These are phyloP conservation scores for Penicillium nucicola DNA, from an alignment of 495 filamentous ascomycete species.

Conservation along the genomic window DNA sequence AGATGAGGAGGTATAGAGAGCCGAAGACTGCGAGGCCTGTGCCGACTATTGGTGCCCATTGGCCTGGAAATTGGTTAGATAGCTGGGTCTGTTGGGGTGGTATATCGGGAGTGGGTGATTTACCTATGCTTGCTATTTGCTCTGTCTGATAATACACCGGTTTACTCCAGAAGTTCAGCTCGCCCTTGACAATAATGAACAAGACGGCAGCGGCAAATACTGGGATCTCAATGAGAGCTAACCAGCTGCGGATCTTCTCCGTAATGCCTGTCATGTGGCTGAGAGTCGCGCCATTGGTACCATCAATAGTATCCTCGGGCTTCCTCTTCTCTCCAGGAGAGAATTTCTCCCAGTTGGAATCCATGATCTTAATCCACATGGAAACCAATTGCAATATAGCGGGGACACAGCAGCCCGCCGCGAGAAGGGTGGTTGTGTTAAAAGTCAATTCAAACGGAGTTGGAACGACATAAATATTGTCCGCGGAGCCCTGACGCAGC, in stretches of 20 bases:
- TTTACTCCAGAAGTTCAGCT: conserved; percentile 54
- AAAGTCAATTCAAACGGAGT: conserved; percentile 48
- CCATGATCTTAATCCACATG: conserved; percentile 58
- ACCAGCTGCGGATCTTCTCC: conserved; percentile 34
- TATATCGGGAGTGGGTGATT: conserved; percentile 8
- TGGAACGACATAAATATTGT: conserved; percentile 56
- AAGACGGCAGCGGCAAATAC: conserved; percentile 52
- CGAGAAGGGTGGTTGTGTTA: conserved; percentile 50
- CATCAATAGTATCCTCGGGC: conserved; percentile 37
- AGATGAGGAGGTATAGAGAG: conserved; percentile 49
- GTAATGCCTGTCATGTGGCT: conserved; percentile 48
- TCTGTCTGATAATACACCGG: conserved; percentile 53
- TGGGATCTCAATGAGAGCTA: conserved; percentile 50
- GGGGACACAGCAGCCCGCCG: conserved; percentile 58
- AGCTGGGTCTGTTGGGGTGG: not conserved
- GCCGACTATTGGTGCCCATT: conserved; percentile 57
- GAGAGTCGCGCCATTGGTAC: conserved; percentile 53
- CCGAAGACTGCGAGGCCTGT: conserved; percentile 51
- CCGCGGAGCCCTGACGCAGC: conserved; percentile 43
- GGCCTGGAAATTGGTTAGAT: conserved; percentile 24
- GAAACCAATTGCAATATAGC: conserved; percentile 54
- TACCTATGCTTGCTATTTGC: conserved; percentile 52
- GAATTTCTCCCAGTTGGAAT: conserved; percentile 49
- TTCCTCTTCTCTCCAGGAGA: conserved; percentile 29
- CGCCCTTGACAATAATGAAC: conserved; percentile 53